Base-by-base conservation (phyloP, 1,139 yeast genomes). In the Sugiyamaella paludigena region DNA sequence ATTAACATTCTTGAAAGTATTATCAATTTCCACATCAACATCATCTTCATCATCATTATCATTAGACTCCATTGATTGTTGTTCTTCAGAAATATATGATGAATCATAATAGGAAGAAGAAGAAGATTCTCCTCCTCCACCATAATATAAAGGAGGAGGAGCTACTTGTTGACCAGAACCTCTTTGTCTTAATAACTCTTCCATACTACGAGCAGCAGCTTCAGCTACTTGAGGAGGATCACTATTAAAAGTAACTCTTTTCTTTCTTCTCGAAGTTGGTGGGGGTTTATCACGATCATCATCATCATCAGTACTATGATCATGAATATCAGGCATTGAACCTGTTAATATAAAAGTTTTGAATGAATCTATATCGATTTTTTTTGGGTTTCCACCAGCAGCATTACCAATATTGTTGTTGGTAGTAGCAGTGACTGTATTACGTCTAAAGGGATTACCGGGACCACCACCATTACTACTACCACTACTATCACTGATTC, bases 161-260 rank as follows among this genome's bases (percentile, higher is more conserved):
- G 41, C 41, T 11, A 13, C 34, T 15, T 37, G 38, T 7, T 15
- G 26, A 12, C 34, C 38, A 26, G 51, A 42, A n/a, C 51, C 57
- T 16, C 60, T 56, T 53, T 68, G 72, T 8, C 72, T 55, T 55
- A 69, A 51, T 36, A 69, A 61, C 52, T 69, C 73, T 38, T 66
- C 68, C 67, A 68, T 63, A 34, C 67, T 62, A 42, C 73, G 49
- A 13, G 70, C 71, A 1, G 73, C 73, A 0, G 73, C 73, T 49
- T 69, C 71, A 1, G 72, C 69, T 10, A 69, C 70, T 50, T 67
- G 63, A 2, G 72, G 72, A 8, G 72, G 72, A 24, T 55, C 58
- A n/a, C 59, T 56, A 49, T 67, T 64, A 49, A 69, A 69, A 5
- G 70, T 66, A n/a, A 69, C 73, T 37, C 67, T 58, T 53, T 69